Percentiles rank a stretch among this genome's conserved stretches.
phyloP scores from a whole-genome alignment of 2,329 filamentous ascomycete species.

The Simplicillium sp. region DNA sequence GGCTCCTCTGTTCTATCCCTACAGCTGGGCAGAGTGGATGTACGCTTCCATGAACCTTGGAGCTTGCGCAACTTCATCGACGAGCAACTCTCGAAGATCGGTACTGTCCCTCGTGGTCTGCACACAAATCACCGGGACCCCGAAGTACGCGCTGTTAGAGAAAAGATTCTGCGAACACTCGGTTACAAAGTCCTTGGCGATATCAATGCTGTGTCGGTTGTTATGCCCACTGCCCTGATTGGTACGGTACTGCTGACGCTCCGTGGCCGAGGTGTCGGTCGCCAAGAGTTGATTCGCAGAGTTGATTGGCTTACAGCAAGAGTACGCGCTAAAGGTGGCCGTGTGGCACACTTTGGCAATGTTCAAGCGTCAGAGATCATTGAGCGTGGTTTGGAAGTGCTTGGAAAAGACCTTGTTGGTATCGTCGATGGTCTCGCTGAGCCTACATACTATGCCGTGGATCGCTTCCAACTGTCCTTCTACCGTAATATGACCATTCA shows the following conservation, averaged over 20 bases:
- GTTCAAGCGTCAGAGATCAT: constrained; percentile 73
- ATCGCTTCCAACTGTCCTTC: constrained; percentile 94
- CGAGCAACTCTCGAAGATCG: constrained; percentile 55
- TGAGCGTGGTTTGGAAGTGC: constrained; percentile 80
- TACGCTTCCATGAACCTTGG: constrained; percentile 95
- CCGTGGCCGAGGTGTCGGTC: constrained; percentile 83
- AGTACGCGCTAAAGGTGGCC: constrained; percentile 75
- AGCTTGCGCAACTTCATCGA: constrained; percentile 74
- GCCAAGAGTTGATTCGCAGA: constrained; percentile 71
- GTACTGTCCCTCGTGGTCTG: constrained; percentile 29
- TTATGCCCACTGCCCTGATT: constrained; percentile 96
- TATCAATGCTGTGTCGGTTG: constrained; percentile 91
- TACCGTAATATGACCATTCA: constrained; percentile 99
- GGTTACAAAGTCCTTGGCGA: constrained; percentile 89
- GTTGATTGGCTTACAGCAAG: constrained; percentile 84
- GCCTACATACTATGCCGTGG: constrained; percentile 88
- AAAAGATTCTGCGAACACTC: constrained; percentile 72
- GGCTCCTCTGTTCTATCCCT: constrained; percentile 79
- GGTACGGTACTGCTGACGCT: constrained; percentile 89
- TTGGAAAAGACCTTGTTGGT: constrained; percentile 83
- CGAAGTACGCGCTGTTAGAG: constrained; percentile 44
- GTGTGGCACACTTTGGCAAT: constrained; percentile 87
- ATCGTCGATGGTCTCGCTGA: constrained; percentile 71
- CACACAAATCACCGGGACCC: constrained; percentile 36
- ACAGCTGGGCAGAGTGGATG: constrained; percentile 83